A percentile compares a stretch with the other conserved stretches of the same genome.
Conservation (phyloP, 2,329 filamentous ascomycete species). For the Claviceps maximensis region DNA sequence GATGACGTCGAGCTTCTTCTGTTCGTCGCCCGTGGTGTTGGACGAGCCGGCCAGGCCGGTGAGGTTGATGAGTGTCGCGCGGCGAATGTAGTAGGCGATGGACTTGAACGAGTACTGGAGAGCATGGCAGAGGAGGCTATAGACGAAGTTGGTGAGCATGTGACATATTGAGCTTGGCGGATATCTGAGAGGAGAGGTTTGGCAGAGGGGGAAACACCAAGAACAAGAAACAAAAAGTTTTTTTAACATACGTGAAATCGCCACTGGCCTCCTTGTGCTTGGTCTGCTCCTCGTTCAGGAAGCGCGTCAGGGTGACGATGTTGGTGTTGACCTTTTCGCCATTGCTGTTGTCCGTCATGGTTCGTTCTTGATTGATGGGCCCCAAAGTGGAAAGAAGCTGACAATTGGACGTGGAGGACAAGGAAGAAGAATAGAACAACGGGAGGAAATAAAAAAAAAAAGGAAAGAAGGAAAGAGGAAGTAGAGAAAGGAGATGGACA, state of each 20-base stretch:
- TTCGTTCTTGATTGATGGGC: neutral
- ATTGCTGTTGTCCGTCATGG: slow-evolving; percentile 26
- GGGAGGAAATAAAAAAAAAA: neutral
- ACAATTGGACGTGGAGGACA: neutral
- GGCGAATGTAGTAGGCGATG: slow-evolving; percentile 97
- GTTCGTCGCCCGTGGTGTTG: slow-evolving; percentile 92
- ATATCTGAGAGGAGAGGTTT: neutral
- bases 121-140: slow-evolving; percentile 84
- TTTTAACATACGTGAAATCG: slow-evolving; percentile 75
- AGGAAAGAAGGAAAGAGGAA: neutral
- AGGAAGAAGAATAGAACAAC: neutral
- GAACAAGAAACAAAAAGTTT: too few species aligned
- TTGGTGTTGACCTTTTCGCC: slow-evolving; percentile 83
- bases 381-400: too few species aligned
- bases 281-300: slow-evolving; percentile 88
- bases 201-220: too few species aligned
- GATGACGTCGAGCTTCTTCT: slow-evolving; percentile 99
- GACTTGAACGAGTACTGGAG: slow-evolving; percentile 99
- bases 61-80: slow-evolving; percentile 88
- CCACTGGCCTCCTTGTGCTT: slow-evolving; percentile 92
- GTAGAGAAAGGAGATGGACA: neutral
- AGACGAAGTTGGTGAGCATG: neutral
- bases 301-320: slow-evolving; percentile 89
- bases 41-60: slow-evolving; percentile 88
- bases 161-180: too few species aligned